A percentile compares a stretch with the other conserved stretches of the same genome.
phyloP scores from a whole-genome alignment of 2,329 filamentous ascomycete species.

The Scorias spongiosa region DNA sequence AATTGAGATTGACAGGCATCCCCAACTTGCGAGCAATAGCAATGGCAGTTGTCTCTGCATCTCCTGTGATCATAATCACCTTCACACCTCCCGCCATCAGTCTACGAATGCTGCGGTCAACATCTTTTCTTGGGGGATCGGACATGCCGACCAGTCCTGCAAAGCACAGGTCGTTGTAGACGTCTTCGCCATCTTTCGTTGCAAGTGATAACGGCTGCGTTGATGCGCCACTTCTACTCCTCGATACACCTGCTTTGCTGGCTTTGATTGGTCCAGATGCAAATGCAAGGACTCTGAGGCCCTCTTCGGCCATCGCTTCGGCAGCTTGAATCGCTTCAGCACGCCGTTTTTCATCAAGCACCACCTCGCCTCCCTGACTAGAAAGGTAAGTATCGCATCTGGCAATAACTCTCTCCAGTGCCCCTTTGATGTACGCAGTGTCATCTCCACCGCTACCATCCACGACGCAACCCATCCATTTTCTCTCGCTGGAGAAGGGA shows the following conservation, averaged over 20 bases:
- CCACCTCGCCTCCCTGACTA: conserved; percentile 69
- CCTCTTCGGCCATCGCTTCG: conserved; percentile 74
- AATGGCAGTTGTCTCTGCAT: conserved; percentile 84
- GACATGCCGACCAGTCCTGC: conserved; percentile 93
- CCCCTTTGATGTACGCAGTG: conserved; percentile 89
- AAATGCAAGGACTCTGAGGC: conserved; percentile 81
- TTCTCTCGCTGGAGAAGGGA: conserved; percentile 91
- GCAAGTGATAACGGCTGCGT: conserved; percentile 20
- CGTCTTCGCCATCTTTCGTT: conserved; percentile 42
- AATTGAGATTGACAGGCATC: conserved; percentile 62
- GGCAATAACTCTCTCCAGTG: conserved; percentile 71
- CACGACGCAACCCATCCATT: conserved; percentile 97
- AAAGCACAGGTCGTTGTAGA: conserved; percentile 74
- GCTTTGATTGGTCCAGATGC: conserved; percentile 53
- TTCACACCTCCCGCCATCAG: conserved; percentile 90
- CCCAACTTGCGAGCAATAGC: conserved; percentile 92
- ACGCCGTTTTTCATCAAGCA: conserved; percentile 61
- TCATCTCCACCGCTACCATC: conserved; percentile 47
- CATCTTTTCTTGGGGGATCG: conserved; percentile 81
- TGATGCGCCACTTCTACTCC: conserved; percentile 1
- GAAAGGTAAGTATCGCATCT: conserved; percentile 86
- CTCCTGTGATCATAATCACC: conserved; percentile 98
- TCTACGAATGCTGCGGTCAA: conserved; percentile 74
- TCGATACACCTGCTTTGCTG: conserved; percentile 18
- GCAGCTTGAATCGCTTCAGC: conserved; percentile 66